phyloP scores from a whole-genome alignment of 2,329 filamentous ascomycete species.

The Thielaviopsis musarum region DNA sequence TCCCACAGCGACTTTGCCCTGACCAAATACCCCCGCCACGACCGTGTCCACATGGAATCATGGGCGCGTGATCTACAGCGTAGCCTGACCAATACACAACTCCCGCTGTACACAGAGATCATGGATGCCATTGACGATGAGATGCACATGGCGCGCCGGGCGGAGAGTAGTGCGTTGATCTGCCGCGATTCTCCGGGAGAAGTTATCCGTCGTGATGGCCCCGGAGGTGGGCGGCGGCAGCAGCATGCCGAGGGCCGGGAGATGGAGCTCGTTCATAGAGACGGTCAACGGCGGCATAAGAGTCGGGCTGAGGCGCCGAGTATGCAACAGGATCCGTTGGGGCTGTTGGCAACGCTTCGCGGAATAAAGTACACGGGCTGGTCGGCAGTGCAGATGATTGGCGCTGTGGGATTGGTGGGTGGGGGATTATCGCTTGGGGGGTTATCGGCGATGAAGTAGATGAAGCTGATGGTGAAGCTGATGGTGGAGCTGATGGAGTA shows the following conservation, averaged over 20 bases:
- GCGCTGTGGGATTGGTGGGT: slow-evolving; percentile 7
- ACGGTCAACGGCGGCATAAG: background rate
- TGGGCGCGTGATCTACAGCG: slow-evolving; percentile 72
- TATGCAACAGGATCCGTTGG: slow-evolving; percentile 10
- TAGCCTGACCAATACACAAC: slow-evolving; percentile 55
- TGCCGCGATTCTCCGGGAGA: slow-evolving; percentile 20
- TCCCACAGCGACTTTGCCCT: background rate
- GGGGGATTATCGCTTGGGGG: slow-evolving; percentile 6
- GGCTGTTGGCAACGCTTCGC: slow-evolving; percentile 4
- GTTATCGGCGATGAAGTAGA: background rate
- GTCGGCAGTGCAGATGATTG: slow-evolving; percentile 11
- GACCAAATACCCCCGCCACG: slow-evolving; percentile 16
- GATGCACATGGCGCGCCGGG: slow-evolving; percentile 45
- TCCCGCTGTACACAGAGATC: slow-evolving; percentile 46
- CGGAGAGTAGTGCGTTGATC: slow-evolving; percentile 46
- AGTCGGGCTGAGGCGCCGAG: background rate
- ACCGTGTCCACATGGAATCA: slow-evolving; percentile 50
- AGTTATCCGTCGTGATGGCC: background rate
- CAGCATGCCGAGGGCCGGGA: background rate
- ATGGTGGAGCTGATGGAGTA: too few relatives aligned
- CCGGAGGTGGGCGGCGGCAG: background rate
- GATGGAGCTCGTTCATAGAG: background rate
- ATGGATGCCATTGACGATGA: slow-evolving; percentile 51
- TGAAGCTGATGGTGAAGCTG: too few relatives aligned
- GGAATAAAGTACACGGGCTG: slow-evolving; percentile 7